Conservation (phyloP, 2,329 filamentous ascomycete genomes). For the Trichocomaceae sp. region DNA sequence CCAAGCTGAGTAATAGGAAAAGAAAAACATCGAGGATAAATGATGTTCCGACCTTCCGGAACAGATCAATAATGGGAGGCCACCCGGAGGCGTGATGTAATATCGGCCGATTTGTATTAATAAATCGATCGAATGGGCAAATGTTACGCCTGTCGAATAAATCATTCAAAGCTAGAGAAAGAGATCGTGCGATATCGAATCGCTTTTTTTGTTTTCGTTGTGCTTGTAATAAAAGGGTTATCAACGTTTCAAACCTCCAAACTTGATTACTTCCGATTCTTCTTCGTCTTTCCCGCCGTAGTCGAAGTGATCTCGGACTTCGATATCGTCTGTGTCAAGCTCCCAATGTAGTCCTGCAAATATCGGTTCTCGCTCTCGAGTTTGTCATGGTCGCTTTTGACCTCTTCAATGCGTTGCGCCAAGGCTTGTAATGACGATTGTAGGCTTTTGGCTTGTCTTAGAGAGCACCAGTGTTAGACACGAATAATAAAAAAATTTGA, state of each 20-base stretch:
- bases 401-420: constrained; percentile 88
- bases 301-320: constrained; percentile 51
- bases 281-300: constrained; percentile 47
- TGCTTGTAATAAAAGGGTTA: background rate
- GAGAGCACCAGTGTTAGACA: constrained; percentile 2
- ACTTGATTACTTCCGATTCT: constrained; percentile 35
- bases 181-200: constrained; percentile 5
- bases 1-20: constrained; percentile 9
- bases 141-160: background rate
- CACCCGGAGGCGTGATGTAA: background rate
- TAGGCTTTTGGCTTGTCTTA: constrained; percentile 79
- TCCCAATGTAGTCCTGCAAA: constrained; percentile 94
- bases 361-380: constrained; percentile 96
- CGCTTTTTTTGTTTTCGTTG: background rate
- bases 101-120: background rate
- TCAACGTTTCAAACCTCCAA: no score
- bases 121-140: background rate
- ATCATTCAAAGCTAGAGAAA: background rate
- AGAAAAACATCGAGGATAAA: background rate
- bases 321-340: constrained; percentile 70
- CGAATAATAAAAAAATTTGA: background rate
- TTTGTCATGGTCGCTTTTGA: constrained; percentile 92
- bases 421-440: constrained; percentile 86
- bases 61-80: background rate
- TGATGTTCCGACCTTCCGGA: background rate